Percentiles rank a stretch among this genome's conserved stretches.
Evolutionary conservation across 805 yeast genomes (phyloP).

Genomic region (Schwanniomyces sp.): DNA sequence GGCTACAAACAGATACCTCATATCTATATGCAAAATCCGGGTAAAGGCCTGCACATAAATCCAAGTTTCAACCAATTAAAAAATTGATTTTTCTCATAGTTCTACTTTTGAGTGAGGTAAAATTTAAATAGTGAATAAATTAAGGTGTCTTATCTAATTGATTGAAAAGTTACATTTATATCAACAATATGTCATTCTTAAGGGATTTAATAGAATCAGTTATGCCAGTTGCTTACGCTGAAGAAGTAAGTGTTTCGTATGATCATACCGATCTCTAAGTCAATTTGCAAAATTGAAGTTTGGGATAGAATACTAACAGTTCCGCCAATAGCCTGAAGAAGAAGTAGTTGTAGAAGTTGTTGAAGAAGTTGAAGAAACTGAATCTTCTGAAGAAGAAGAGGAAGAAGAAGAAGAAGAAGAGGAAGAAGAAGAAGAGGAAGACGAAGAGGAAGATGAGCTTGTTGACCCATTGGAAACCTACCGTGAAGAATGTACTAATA

Average conservation of each 20-base stretch:
- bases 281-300: background rate
- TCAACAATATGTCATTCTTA: constrained; percentile 46
- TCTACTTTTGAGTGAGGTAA: background rate
- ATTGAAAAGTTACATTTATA: background rate
- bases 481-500: constrained; percentile 62
- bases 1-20: background rate
- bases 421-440: constrained; percentile 62
- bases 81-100: constrained; percentile 24
- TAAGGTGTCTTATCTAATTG: constrained; percentile 1
- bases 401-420: constrained; percentile 52
- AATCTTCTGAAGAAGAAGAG: constrained; percentile 26
- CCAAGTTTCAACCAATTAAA: constrained; percentile 23
- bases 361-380: constrained; percentile 34
- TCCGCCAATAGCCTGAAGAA: constrained; percentile 22
- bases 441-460: constrained; percentile 66
- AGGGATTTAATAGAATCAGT: constrained; percentile 78
- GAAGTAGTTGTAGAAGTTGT: constrained; percentile 37
- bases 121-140: background rate
- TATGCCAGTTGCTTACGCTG: constrained; percentile 85
- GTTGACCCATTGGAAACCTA: constrained; percentile 44
- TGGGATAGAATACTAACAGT: constrained; percentile 12
- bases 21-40: constrained; percentile 3
- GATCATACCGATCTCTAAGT: too few species aligned
- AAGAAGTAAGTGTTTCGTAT: constrained; percentile 46
- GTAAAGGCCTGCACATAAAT: constrained; percentile 2